phyloP scores from a whole-genome alignment of 2,329 filamentous ascomycete genomes.

The Diaporthe sp. region DNA sequence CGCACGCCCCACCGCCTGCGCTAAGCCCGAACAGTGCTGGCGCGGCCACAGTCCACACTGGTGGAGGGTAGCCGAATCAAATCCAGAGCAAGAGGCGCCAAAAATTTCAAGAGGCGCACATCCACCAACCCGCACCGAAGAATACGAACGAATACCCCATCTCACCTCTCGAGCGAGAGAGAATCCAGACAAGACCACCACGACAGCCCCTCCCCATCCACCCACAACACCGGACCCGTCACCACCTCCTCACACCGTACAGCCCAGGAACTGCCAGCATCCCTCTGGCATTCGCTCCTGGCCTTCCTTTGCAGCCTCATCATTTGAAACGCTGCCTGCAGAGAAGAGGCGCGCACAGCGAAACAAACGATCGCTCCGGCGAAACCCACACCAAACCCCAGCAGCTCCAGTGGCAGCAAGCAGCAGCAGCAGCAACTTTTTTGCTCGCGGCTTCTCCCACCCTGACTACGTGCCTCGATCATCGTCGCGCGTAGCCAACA shows the following conservation, averaged over 20 bases:
- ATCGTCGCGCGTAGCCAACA: slow-evolving; percentile 63
- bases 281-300: slow-evolving; percentile 19
- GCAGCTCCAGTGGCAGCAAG: slow-evolving; percentile 6
- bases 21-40: slow-evolving; percentile 6
- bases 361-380: slow-evolving; percentile 29
- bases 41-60: slow-evolving; percentile 23
- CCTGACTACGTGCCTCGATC: slow-evolving; percentile 42
- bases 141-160: slow-evolving; percentile 34
- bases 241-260: slow-evolving; percentile 28
- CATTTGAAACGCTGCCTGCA: slow-evolving; percentile 18
- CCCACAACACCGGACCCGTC: slow-evolving; percentile 24
- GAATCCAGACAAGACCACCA: slow-evolving; percentile 13
- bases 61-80: slow-evolving; percentile 25
- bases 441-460: slow-evolving; percentile 35
- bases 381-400: slow-evolving; percentile 40
- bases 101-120: slow-evolving; percentile 31
- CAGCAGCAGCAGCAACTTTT: slow-evolving; percentile 35
- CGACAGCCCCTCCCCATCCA: slow-evolving; percentile 16
- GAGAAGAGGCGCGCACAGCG: slow-evolving; percentile 11
- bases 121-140: slow-evolving; percentile 22
- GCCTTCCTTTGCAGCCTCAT: slow-evolving; percentile 14
- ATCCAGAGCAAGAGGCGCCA: slow-evolving; percentile 9
- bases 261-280: slow-evolving; percentile 15
- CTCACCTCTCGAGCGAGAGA: slow-evolving; percentile 6
- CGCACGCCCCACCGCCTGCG: background rate